Evolutionary conservation across 2,329 filamentous ascomycete species (phyloP).

Genomic region (Sporothrix phasma): DNA sequence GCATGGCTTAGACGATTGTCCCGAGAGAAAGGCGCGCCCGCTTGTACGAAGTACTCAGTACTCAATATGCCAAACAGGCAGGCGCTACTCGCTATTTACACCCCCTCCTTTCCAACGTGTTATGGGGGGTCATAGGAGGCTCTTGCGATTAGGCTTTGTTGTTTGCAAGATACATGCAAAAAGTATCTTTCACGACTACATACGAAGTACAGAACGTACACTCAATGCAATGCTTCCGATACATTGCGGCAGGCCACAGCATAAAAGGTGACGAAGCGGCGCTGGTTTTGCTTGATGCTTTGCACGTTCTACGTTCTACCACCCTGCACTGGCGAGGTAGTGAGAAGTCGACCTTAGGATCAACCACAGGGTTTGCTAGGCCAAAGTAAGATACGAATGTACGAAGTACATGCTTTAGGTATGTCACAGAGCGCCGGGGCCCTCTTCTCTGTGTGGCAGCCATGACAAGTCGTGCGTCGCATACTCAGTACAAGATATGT

Average conservation of each 20-base stretch:
- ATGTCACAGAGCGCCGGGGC: too few species aligned
- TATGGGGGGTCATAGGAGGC: slow-evolving; percentile 3
- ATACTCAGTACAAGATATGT: not conserved
- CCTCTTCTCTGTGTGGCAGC: not conserved
- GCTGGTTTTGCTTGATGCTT: too few species aligned
- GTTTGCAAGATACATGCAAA: not conserved
- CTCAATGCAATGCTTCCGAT: too few species aligned
- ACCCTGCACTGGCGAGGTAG: too few species aligned
- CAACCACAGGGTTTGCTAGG: not conserved
- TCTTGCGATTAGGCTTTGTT: not conserved
- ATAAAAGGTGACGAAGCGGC: not conserved
- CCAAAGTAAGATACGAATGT: not conserved
- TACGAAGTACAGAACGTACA: too few species aligned
- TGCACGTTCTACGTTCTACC: too few species aligned
- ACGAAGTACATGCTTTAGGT: too few species aligned
- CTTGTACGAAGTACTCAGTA: not conserved
- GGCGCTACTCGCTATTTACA: not conserved
- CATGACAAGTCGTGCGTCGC: not conserved
- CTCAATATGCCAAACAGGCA: not conserved
- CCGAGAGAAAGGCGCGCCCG: not conserved
- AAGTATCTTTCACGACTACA: not conserved
- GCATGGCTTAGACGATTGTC: too few species aligned
- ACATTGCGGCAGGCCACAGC: not conserved
- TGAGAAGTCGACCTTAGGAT: too few species aligned
- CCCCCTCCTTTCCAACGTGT: not conserved